These are phyloP conservation scores for Xylaria palmicola DNA, from an alignment of 495 filamentous ascomycete species.

Conservation along the genomic window DNA sequence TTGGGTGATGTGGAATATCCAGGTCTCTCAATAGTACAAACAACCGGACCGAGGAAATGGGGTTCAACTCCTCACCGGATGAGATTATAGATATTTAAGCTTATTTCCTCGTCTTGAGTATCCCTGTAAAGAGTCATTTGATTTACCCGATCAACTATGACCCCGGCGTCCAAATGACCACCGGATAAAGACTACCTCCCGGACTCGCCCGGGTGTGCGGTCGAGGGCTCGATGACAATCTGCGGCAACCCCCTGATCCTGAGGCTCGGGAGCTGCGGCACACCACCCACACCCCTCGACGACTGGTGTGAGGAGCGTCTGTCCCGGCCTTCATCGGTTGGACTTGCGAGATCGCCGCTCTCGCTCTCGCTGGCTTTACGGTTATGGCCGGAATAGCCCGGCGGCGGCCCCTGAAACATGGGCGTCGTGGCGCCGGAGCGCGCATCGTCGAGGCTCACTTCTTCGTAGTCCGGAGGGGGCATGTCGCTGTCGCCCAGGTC, in stretches of 20 bases:
- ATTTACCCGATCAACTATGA: neutral
- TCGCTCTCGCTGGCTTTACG: conserved; percentile 29
- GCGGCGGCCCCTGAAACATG: conserved; percentile 47
- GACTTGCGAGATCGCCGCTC: conserved; percentile 23
- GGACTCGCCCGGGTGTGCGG: conserved; percentile 31
- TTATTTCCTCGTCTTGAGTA: neutral
- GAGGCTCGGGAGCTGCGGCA: conserved; percentile 46
- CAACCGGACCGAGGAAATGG: neutral
- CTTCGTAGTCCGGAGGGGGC: conserved; percentile 55
- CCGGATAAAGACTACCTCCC: conserved; percentile 1
- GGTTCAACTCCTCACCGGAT: neutral
- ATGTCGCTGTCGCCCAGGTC: conserved; percentile 50
- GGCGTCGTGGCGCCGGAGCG: conserved; percentile 35
- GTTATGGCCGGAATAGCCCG: conserved; percentile 45
- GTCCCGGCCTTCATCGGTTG: neutral
- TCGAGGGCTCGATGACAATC: conserved; percentile 54
- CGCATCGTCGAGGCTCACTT: conserved; percentile 49
- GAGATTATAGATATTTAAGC: neutral
- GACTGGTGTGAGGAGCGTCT: conserved; percentile 17
- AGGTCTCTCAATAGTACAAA: conserved; percentile 1
- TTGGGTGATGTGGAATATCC: neutral
- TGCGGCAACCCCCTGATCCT: conserved; percentile 44
- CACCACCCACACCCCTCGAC: conserved; percentile 34
- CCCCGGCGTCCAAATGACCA: neutral
- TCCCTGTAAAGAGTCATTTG: neutral